Evolutionary conservation across 345 rosid species (phyloP).

Genomic region (Citrus sinensis): DVS_A1.0 CM039166.1:17035501-17036000

Average conservation of each 20-base stretch:
- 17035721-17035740: no score
- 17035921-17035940: constrained; percentile 76
- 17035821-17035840: not conserved
- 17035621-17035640: constrained; percentile 12
- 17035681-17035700: not conserved
- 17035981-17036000: constrained; percentile 12
- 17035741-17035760: no score
- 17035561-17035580: constrained; percentile 11
- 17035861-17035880: not conserved
- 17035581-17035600: constrained; percentile 6
- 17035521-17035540: constrained; percentile 85
- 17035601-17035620: not conserved
- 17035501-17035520: constrained; percentile 78
- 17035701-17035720: not conserved
- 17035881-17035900: constrained; percentile 13
- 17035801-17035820: no score
- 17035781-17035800: no score
- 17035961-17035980: constrained; percentile 8
- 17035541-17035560: constrained; percentile 68
- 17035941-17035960: constrained; percentile 89
- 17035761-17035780: no score
- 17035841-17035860: not conserved
- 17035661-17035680: not conserved
- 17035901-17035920: constrained; percentile 63
- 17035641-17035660: not conserved